A percentile compares a stretch with the other conserved stretches of the same genome.
Conservation (phyloP, 192 early-diverging fungal genomes). For the Coemansia sp. region DNA sequence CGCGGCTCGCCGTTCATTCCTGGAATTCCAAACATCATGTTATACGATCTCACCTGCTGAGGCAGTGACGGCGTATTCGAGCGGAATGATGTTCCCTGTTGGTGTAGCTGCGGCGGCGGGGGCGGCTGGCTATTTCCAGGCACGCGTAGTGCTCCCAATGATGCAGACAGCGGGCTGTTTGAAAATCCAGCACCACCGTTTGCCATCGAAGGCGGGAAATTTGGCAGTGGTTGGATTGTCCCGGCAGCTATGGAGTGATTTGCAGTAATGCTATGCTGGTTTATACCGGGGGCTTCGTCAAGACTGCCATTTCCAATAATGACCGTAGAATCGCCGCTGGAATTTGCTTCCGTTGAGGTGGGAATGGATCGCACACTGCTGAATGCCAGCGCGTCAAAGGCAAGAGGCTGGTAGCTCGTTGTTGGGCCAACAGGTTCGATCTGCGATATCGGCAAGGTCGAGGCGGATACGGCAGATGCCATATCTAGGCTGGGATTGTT, state of each 20-base stretch:
- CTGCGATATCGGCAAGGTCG: neutral
- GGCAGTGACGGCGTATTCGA: slow-evolving; percentile 18
- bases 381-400: neutral
- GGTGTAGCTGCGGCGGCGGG: slow-evolving; percentile 2
- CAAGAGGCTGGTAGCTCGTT: neutral
- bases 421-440: neutral
- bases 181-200: slow-evolving; percentile 21
- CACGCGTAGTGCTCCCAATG: slow-evolving; percentile 9
- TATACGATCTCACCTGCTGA: slow-evolving; percentile 35
- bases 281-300: neutral
- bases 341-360: neutral
- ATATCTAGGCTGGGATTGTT: slow-evolving; percentile 8
- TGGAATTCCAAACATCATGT: slow-evolving; percentile 48
- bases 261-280: slow-evolving; percentile 2
- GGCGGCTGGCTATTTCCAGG: slow-evolving; percentile 5
- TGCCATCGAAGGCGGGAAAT: neutral
- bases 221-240: slow-evolving; percentile 1
- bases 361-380: neutral
- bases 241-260: neutral
- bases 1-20: slow-evolving; percentile 29
- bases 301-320: neutral
- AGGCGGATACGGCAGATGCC: neutral
- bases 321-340: neutral
- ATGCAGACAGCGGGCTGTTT: slow-evolving; percentile 11
- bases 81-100: neutral